Evolutionary conservation across 1,139 yeast species (phyloP), one percentile per base, ranked within the genome.

Genomic region (Nakaseomyces uthaithaninus): DNA sequence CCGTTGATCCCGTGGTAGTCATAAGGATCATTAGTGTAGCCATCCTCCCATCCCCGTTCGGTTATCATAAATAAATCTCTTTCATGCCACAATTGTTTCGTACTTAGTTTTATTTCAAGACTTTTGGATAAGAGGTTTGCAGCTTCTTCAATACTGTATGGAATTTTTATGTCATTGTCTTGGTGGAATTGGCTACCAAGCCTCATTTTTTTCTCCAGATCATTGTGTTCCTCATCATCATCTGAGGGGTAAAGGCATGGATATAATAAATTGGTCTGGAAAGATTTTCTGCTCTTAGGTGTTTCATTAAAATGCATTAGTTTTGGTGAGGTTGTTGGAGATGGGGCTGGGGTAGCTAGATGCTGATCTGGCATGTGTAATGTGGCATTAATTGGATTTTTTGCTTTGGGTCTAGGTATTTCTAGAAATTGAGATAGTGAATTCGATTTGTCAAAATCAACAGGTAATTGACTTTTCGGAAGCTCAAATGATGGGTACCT

Each of bases 311-410:
- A 42, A 25, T 50, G 46, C 27, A 37, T 24, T 10, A 46, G 34
- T 40, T 39, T 67, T 19, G 94, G 87, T 1, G 81, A 73, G 8
- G 75, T 60, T 0, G 84, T 80, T 0, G 95, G 95, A 0, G 95
- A 82, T 1, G 95, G 93, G 0, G 82, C 84, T 0, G 95, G 95
- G 0, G 95, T 86, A 0, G 95, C 89, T 14, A 87, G 71, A 59
- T 87, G 95, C 3, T 81, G 64, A 1, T 65, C 70, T 27, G 83
- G 86, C 0, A 75, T 68, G 0, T 85, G 83, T 15, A 80, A 60
- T 34, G 75, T 71, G 19, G 47, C 35, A 40, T 57, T 60, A 8
- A 55, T 40, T 1, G 59, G 46, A 36, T 73, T 68, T 42, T 73
- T 71, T 2, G 74, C 61, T 4, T 79, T 70, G 45, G 80, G 83